Conservation (phyloP, 257 asterid genomes). For the Penstemon newberryi region DNA sequence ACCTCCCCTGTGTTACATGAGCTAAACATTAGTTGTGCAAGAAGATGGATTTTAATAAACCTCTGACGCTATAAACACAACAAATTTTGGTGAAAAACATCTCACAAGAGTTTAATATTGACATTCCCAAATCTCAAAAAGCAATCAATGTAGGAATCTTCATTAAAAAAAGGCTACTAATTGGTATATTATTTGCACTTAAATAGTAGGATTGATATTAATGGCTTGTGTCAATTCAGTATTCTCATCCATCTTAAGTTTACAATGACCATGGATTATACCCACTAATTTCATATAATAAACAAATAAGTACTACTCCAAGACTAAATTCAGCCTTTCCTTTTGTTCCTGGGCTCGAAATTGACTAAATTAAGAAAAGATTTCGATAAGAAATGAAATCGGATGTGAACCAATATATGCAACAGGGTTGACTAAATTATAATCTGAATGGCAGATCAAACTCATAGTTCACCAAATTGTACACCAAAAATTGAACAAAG, state of each 20-base stretch:
- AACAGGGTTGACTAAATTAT: neutral
- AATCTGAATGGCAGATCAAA: neutral
- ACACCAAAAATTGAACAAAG: neutral
- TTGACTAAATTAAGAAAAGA: neutral
- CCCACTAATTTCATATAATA: neutral
- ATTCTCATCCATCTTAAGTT: slow-evolving; percentile 1
- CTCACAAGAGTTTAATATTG: too few species aligned
- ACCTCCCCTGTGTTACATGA: neutral
- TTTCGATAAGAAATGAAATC: neutral
- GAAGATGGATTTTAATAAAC: too few species aligned
- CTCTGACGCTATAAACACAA: too few species aligned
- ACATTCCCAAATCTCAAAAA: too few species aligned
- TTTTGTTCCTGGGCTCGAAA: neutral
- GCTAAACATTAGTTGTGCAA: too few species aligned
- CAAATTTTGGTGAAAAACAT: too few species aligned
- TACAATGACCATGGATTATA: slow-evolving; percentile 20
- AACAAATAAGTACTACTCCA: neutral
- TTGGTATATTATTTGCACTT: neutral
- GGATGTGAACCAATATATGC: neutral
- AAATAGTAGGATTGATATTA: neutral
- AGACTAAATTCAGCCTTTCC: neutral
- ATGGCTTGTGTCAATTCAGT: neutral
- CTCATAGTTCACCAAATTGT: neutral
- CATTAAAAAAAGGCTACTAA: too few species aligned
- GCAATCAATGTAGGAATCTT: too few species aligned